Evolutionary conservation across 78 protist genomes (phyloP), one percentile per base, ranked within the genome.

Genomic region (Mastigamoeba balamuthi): DNA sequence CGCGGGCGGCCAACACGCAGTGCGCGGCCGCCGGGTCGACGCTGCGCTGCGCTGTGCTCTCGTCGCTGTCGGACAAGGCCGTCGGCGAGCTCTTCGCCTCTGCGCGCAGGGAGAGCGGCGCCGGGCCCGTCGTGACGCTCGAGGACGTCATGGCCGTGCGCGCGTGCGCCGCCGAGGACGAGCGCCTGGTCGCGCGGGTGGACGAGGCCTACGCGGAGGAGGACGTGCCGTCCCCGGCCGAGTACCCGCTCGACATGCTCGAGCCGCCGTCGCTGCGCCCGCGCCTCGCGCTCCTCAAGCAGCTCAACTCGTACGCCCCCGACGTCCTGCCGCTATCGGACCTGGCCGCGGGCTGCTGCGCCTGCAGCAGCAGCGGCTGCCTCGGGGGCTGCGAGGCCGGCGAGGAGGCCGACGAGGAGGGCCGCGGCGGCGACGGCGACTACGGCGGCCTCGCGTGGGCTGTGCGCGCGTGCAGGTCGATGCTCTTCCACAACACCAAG

Each of bases 401-500:
- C n/a, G n/a, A n/a, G n/a, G n/a, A 58, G 29, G 9, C 29, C 4
- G 10, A n/a, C 4, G 17, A 4, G 17, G 36, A 58, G 29, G 9
- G 9, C 27, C 10, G 25, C n/a, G 41, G 39, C 73, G 23, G n/a
- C 29, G 4, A 25, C 44, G 4, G 39, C 73, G 10, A 23, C 73
- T 33, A 17, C 66, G 63, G 70, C 23, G 27, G 67, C 44, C 29
- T 73, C 36, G 28, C 66, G 38, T 52, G 27, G 67, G 7, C 70
- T 6, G 6, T 73, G 6, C 23, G 35, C 4, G 25, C 4, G 63
- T 5, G 66, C 6, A 35, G 76, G 27, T 17, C 17, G 4, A 17
- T 73, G 35, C 8, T 73, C 72, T 73, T 73, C 76, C 76, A 42
- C 67, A 73, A n/a, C 25, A 52, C 44, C 58, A 73, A 73, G 76